Conservation (phyloP, 2,329 filamentous ascomycete species). For the Colletotrichum chrysophilum region DNA sequence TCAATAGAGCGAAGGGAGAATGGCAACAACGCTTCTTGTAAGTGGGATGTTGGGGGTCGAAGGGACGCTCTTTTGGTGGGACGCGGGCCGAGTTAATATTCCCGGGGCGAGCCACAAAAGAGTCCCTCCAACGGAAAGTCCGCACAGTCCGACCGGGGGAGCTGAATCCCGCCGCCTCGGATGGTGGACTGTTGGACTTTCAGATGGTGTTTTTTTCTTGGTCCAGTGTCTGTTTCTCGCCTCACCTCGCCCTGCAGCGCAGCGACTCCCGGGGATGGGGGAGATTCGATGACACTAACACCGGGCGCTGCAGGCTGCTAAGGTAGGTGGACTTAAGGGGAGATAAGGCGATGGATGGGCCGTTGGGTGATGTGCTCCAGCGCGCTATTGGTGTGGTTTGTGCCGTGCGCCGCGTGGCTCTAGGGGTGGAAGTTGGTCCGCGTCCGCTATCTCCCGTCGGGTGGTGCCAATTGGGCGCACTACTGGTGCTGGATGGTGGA, state of each 20-base stretch:
- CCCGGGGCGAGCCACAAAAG: constrained; percentile 16
- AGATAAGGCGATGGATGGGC: constrained; percentile 1
- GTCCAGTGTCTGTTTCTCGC: neutral
- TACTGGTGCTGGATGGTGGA: neutral
- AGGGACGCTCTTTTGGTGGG: constrained; percentile 7
- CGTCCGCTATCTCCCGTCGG: neutral
- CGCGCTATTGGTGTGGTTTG: neutral
- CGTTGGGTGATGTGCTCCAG: neutral
- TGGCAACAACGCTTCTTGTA: constrained; percentile 24
- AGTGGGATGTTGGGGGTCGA: neutral
- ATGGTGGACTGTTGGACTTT: neutral
- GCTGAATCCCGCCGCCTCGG: neutral
- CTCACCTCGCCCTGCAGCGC: neutral
- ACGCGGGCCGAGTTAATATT: constrained; percentile 19
- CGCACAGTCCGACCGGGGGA: constrained; percentile 11
- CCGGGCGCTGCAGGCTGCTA: neutral
- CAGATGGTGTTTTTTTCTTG: neutral
- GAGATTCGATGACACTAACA: constrained; percentile 13
- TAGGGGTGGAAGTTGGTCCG: neutral
- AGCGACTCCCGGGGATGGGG: neutral
- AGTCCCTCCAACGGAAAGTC: constrained; percentile 19
- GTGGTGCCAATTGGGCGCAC: neutral
- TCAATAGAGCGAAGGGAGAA: constrained; percentile 37
- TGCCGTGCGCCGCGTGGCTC: constrained; percentile 9
- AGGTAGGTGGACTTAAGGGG: constrained; percentile 1